These are phyloP conservation scores for Andalucia godoyi DNA, from an alignment of 78 protist genomes.

Conservation along the genomic window DNA sequence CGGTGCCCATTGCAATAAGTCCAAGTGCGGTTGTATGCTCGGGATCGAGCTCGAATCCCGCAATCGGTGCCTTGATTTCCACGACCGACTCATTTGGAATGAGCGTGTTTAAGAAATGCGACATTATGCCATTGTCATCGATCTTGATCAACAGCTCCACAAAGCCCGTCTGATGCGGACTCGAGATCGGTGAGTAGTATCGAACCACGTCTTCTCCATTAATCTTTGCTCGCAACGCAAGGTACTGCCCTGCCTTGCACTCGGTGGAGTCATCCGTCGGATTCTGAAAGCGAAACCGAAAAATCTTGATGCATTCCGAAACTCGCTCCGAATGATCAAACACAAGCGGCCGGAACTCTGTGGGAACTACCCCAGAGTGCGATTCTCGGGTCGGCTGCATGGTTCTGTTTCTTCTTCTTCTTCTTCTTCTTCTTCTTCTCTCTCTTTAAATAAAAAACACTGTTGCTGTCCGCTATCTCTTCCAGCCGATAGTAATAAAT, in stretches of 20 bases:
- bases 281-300: too few relatives aligned
- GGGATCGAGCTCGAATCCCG: not conserved
- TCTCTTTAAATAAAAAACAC: too few relatives aligned
- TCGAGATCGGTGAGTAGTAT: conserved; percentile 14
- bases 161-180: not conserved
- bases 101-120: not conserved
- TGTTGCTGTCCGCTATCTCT: too few relatives aligned
- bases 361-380: too few relatives aligned
- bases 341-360: too few relatives aligned
- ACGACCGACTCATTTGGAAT: not conserved
- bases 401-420: too few relatives aligned
- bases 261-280: not conserved
- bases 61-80: not conserved
- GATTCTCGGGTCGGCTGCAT: too few relatives aligned
- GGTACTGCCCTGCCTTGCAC: conserved; percentile 1
- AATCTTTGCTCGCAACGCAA: not conserved
- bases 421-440: too few relatives aligned
- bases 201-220: conserved; percentile 5
- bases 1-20: conserved; percentile 17
- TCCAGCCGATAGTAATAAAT: too few relatives aligned
- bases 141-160: not conserved
- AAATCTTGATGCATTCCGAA: too few relatives aligned
- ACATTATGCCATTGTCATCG: not conserved
- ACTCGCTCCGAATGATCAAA: too few relatives aligned
- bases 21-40: not conserved